Base-by-base conservation (phyloP, 2,329 filamentous ascomycete species). In the Xenoacremonium recifei region DNA sequence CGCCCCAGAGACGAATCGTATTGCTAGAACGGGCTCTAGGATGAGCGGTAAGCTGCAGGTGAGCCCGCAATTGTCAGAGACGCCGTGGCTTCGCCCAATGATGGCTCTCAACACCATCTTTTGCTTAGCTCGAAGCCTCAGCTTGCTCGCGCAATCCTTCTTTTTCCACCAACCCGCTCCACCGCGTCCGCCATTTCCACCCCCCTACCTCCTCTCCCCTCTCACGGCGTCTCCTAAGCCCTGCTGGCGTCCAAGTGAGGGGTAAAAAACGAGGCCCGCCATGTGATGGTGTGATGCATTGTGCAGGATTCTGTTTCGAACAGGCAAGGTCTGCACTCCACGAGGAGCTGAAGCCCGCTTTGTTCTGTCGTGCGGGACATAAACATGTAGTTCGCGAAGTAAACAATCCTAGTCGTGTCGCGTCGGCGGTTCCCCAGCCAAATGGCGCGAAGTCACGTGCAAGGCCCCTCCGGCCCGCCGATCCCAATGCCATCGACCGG, bases 291-390 rank as follows among this genome's bases (percentile, higher is more conserved):
- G 50, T 57, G 52, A 55, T 59, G 49, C 47, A 44, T 54, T 44
- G 46, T 51, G 49, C 57, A 57, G 53, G 39, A 19, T 9, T 44
- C 39, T 57, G 61, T 55, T 59, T 54, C 59, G 49, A 54, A 43
- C 36, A 30, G 30, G 40, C 52, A 47, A 46, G 53, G 55, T 47
- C 29, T 39, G 23, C 33, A 31, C 16, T 31, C 41, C 32, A 31
- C 36, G 13, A 23, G 21, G 16, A 35, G 40, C 31, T 41, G 31
- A 16, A 43, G 37, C 38, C 42, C 31, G 41, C 37, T 21, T 11
- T 16, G 10, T 11, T 10, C 17, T n/a, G 15, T 15, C 5, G 32
- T 10, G 32, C 32, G 11, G n/a, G 6, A 34, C n/a, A 51, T 55
- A 54, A 50, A 53, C 42, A 54, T 44, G 47, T 33, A 37, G 38